Base-by-base conservation (phyloP, 768 basidiomycete species). In the Hygrocybe punicea region DNA sequence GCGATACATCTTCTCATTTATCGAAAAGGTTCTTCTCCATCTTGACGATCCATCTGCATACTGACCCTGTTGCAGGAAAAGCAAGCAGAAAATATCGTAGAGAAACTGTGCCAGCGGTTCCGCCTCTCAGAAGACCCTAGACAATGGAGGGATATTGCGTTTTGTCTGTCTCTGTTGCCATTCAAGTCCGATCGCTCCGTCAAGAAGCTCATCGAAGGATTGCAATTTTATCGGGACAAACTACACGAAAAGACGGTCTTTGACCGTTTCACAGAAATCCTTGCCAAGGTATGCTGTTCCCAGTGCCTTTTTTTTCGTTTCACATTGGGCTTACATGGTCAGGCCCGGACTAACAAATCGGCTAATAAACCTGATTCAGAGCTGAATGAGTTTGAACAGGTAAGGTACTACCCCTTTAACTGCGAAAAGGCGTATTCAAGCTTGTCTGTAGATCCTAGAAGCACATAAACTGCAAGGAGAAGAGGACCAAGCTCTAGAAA, bases 141-240 rank as follows among this genome's bases (percentile, higher is more conserved):
- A 5, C 97, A 98, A 68, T 99, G 97, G 97, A 84, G 93, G 21
- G 96, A 99, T 66, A 93, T 99, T 57, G 92, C 95, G 1, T 98
- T 87, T 73, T 99, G 96, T 68, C 76, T 99, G 2, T 94, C 96
- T 0, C 73, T 98, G 2, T 80, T 98, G 14, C 96, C 94, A 0
- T 99, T 91, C 89, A 98, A 98, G 69, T 95, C 93, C 1, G 97
- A 99, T 62, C 83, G 90, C 33, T 96, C 94, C 0, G 84, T 98
- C 64, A 98, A 97, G 82, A 97, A 95, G 69, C 83, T 98, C 58
- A 90, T 93, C 63, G 96, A 98, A 61, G 94, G 84, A 1, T 70
- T 99, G 23, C 91, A 87, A 46, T 89, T 86, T 73, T 99, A 99
- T 66, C 87, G 93, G 52, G 97, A 98, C 77, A 99, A 99, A 73